Percentiles rank a stretch among this genome's conserved stretches.
These are phyloP conservation scores for Tolypocladium sp. DNA, from an alignment of 2,329 filamentous ascomycete species.

Conservation along the genomic window DNA sequence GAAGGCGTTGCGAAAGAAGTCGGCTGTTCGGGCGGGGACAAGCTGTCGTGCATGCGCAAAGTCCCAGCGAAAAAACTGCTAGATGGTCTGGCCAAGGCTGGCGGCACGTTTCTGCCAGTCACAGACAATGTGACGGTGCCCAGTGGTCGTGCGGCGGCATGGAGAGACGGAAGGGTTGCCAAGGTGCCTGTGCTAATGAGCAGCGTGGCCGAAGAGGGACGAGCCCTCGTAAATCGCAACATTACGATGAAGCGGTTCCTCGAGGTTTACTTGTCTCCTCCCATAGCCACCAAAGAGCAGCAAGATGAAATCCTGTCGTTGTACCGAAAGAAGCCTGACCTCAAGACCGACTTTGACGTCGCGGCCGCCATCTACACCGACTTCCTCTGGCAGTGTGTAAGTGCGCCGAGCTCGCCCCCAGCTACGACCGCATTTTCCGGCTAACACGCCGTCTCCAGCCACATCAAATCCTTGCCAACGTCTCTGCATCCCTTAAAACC, in stretches of 20 bases:
- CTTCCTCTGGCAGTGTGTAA: conserved; percentile 16
- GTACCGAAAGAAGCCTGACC: conserved; percentile 6
- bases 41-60: conserved; percentile 12
- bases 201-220: conserved; percentile 14
- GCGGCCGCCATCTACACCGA: conserved; percentile 16
- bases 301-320: conserved; percentile 6
- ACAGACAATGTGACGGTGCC: conserved; percentile 11
- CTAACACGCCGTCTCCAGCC: conserved; percentile 10
- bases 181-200: conserved; percentile 14
- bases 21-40: conserved; percentile 7
- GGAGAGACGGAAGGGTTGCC: conserved; percentile 8
- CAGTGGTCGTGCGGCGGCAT: conserved; percentile 7
- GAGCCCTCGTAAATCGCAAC: conserved; percentile 11
- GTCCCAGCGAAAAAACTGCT: conserved; percentile 8
- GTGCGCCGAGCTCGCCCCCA: too few relatives aligned
- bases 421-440: not conserved
- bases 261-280: conserved; percentile 6
- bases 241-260: conserved; percentile 11
- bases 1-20: conserved; percentile 4
- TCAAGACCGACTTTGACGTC: conserved; percentile 14
- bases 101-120: conserved; percentile 7
- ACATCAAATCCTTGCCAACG: conserved; percentile 12
- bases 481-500: conserved; percentile 7
- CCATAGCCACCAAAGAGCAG: conserved; percentile 5
- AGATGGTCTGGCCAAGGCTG: conserved; percentile 3